Evolutionary conservation across 2,329 filamentous ascomycete species (phyloP).

Genomic region (Sporothrix luriei): DNA sequence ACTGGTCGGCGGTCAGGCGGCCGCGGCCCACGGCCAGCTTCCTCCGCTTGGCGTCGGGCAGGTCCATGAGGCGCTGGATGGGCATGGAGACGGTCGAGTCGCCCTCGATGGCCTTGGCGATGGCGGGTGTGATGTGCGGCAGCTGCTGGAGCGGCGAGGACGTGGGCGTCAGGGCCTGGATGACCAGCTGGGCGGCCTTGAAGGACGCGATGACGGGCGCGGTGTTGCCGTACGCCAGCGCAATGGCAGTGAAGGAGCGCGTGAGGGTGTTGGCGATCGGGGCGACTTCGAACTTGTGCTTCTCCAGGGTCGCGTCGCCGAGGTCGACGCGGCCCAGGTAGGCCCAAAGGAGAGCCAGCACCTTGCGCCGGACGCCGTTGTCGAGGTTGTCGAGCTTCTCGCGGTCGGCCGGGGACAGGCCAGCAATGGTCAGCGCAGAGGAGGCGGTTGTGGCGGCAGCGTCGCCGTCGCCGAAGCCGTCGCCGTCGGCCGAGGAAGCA

Average conservation of each 20-base stretch:
- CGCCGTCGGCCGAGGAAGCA: conserved; percentile 37
- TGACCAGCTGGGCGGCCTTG: conserved; percentile 78
- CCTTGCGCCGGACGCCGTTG: conserved; percentile 77
- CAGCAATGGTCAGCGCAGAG: conserved; percentile 38
- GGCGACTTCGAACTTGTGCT: conserved; percentile 85
- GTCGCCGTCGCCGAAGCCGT: not conserved
- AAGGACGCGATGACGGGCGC: conserved; percentile 80
- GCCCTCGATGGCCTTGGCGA: conserved; percentile 70
- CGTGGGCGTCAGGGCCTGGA: conserved; percentile 84
- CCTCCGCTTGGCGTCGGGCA: conserved; percentile 74
- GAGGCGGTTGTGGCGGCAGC: conserved; percentile 40
- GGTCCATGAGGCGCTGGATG: conserved; percentile 85
- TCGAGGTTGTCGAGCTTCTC: conserved; percentile 78
- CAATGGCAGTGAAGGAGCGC: conserved; percentile 82
- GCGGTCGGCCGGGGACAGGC: conserved; percentile 73
- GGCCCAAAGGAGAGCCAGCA: conserved; percentile 88
- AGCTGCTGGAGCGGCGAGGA: conserved; percentile 89
- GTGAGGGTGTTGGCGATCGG: conserved; percentile 84
- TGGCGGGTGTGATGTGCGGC: conserved; percentile 74
- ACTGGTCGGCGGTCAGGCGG: conserved; percentile 75
- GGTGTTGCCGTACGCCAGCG: conserved; percentile 84
- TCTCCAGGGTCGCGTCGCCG: conserved; percentile 73
- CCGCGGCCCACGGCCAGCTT: conserved; percentile 69
- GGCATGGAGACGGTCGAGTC: conserved; percentile 73
- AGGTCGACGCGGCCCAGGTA: conserved; percentile 89